A percentile compares a stretch with the other conserved stretches of the same genome.
Conservation (phyloP, 768 basidiomycete species). For the Punctularia strigosozonata region DNA sequence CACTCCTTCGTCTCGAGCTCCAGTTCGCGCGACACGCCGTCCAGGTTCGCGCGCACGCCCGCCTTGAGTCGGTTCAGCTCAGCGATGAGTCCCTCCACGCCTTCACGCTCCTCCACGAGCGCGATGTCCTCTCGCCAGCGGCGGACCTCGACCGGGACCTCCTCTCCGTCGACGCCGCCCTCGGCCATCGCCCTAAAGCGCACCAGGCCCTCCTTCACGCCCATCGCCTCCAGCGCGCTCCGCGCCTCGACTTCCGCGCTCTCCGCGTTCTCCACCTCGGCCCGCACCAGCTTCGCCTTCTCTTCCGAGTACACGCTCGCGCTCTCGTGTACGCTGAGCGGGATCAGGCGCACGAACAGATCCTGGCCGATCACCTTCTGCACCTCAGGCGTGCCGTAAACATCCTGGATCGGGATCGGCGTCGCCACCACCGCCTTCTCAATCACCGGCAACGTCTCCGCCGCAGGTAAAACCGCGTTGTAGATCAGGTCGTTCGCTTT, state of each 20-base stretch:
- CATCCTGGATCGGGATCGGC: constrained; percentile 87
- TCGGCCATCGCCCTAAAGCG: constrained; percentile 65
- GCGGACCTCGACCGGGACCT: constrained; percentile 59
- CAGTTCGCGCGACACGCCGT: constrained; percentile 49
- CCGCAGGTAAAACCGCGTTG: constrained; percentile 75
- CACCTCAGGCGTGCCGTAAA: constrained; percentile 83
- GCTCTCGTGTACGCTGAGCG: constrained; percentile 90
- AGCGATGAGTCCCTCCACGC: constrained; percentile 49
- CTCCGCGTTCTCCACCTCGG: constrained; percentile 82
- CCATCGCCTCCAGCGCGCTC: constrained; percentile 72
- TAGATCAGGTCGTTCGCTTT: constrained; percentile 97
- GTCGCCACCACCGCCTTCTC: constrained; percentile 78
- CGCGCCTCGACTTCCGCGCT: constrained; percentile 69
- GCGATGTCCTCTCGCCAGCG: constrained; percentile 67
- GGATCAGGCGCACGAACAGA: constrained; percentile 78
- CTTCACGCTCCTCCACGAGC: constrained; percentile 54
- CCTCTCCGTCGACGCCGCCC: constrained; percentile 47
- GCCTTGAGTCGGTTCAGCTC: constrained; percentile 50
- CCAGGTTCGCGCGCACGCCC: constrained; percentile 47
- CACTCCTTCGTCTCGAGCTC: constrained; percentile 81
- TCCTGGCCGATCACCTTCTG: constrained; percentile 92
- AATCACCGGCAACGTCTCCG: constrained; percentile 66
- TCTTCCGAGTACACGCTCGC: constrained; percentile 97
- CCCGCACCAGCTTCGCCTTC: constrained; percentile 88
- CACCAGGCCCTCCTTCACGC: constrained; percentile 57